These are phyloP conservation scores for Neoarthrinium moseri DNA, from an alignment of 2,329 filamentous ascomycete species.

Conservation along the genomic window DNA sequence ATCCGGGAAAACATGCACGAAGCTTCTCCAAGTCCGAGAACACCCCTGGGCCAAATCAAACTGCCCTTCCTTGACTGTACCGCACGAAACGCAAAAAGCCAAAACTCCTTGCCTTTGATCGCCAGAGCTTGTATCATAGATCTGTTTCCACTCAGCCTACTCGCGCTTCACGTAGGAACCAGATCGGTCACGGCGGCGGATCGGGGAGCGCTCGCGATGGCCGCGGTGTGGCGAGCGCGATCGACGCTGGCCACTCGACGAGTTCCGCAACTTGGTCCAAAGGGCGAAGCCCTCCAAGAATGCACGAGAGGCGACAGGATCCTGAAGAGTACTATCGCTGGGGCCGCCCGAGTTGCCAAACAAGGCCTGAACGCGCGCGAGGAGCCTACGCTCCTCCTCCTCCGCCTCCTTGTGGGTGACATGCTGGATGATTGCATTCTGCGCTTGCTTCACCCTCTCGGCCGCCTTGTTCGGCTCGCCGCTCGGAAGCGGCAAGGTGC, in stretches of 20 bases:
- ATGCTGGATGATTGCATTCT: neutral
- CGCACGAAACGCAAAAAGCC: too few species aligned
- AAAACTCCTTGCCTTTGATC: too few species aligned
- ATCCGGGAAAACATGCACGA: too few species aligned
- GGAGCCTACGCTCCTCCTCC: constrained; percentile 14
- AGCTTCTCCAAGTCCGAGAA: too few species aligned
- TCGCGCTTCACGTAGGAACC: neutral
- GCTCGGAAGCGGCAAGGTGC: constrained; percentile 3
- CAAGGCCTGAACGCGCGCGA: constrained; percentile 16
- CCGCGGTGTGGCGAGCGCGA: constrained; percentile 12
- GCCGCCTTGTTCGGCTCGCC: neutral
- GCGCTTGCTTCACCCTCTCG: neutral
- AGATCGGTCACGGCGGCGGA: neutral
- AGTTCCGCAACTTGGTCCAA: constrained; percentile 8
- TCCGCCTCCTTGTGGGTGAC: neutral
- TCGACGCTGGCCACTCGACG: constrained; percentile 2
- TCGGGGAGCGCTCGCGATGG: constrained; percentile 15
- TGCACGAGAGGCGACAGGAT: constrained; percentile 22
- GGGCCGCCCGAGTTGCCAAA: constrained; percentile 16
- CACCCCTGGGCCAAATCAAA: too few species aligned
- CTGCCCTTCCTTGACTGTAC: too few species aligned
- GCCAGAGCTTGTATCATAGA: too few species aligned
- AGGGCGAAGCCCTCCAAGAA: constrained; percentile 26
- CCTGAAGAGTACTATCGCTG: constrained; percentile 15
- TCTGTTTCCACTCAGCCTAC: too few species aligned